These are phyloP conservation scores for Annona squamosa DNA, from an alignment of 164 flowering plant genomes.

Conservation along the genomic window DNA sequence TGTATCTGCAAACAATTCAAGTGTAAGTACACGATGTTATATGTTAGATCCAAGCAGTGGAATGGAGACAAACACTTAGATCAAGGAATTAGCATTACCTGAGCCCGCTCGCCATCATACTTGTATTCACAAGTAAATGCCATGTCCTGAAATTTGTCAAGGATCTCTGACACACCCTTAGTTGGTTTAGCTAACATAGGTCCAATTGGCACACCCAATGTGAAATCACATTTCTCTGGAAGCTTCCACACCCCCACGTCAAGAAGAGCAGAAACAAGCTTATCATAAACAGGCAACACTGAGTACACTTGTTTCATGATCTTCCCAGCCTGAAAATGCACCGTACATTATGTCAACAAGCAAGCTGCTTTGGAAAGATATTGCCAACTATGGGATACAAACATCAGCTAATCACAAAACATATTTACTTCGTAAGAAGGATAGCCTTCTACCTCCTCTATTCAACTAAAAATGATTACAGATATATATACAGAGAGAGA, in stretches of 20 bases:
- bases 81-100: conserved; percentile 37
- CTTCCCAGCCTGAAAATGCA: conserved; percentile 66
- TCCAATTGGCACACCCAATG: conserved; percentile 90
- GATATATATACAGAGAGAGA: conserved; percentile 7
- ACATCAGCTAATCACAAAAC: background rate
- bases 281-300: conserved; percentile 85
- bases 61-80: background rate
- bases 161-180: conserved; percentile 82
- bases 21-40: conserved; percentile 8
- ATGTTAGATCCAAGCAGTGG: background rate
- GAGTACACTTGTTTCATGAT: conserved; percentile 87
- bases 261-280: conserved; percentile 71
- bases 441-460: background rate
- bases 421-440: background rate
- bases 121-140: conserved; percentile 96
- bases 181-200: conserved; percentile 99
- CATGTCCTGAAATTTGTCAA: conserved; percentile 82
- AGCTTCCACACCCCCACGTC: conserved; percentile 76
- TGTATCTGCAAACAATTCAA: conserved; percentile 50
- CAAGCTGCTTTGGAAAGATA: background rate
- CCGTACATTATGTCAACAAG: background rate
- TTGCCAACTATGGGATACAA: background rate
- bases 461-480: too few relatives aligned
- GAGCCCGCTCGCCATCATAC: conserved; percentile 99
- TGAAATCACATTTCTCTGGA: conserved; percentile 57